Percentiles rank a stretch among this genome's conserved stretches.
Conservation (phyloP, 2,329 filamentous ascomycete genomes). For the Penicillium paneum region DNA sequence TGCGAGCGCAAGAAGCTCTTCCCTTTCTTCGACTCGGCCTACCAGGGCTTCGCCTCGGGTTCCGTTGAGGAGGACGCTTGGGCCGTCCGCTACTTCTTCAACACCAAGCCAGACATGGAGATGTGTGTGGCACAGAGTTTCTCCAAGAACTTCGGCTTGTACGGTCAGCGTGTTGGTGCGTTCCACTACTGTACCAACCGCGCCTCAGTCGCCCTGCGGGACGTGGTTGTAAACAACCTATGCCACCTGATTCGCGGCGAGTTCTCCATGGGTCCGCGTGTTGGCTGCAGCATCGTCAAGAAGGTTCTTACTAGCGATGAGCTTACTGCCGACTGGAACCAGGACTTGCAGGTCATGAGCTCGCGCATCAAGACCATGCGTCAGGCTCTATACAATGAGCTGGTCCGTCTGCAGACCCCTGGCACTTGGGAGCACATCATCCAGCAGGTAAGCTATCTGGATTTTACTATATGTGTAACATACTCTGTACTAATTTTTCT, state of each 20-base stretch:
- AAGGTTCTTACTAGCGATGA: conserved; percentile 73
- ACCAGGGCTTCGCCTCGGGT: conserved; percentile 95
- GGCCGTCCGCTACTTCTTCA: conserved; percentile 86
- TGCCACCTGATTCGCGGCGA: conserved; percentile 41
- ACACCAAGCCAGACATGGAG: conserved; percentile 69
- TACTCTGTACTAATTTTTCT: not conserved
- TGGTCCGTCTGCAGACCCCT: conserved; percentile 79
- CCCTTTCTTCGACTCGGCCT: conserved; percentile 96
- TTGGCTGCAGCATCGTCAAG: conserved; percentile 81
- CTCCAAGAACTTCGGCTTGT: conserved; percentile 71
- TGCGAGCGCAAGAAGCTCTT: conserved; percentile 81
- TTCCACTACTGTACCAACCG: conserved; percentile 62
- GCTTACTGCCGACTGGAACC: conserved; percentile 85
- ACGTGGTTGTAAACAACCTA: conserved; percentile 37
- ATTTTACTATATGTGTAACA: not conserved
- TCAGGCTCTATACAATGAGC: conserved; percentile 69
- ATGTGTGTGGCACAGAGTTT: conserved; percentile 58
- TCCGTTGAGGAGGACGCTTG: conserved; percentile 79
- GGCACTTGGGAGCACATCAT: conserved; percentile 98
- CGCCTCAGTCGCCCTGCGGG: conserved; percentile 28
- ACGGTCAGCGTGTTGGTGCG: conserved; percentile 90
- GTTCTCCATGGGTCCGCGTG: conserved; percentile 63
- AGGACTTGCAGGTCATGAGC: conserved; percentile 84
- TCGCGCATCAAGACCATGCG: conserved; percentile 93
- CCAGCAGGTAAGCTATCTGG: conserved; percentile 66